Evolutionary conservation across 345 rosid species (phyloP).

Genomic region (sweet orange (Citrus sinensis)): DVS_A1.0 CM039167.1:29042001-29042500

Average conservation of each 20-base stretch:
- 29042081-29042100: constrained; percentile 9
- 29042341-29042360: constrained; percentile 22
- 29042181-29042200: constrained; percentile 57
- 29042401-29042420: constrained; percentile 19
- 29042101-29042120: constrained; percentile 16
- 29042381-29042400: constrained; percentile 12
- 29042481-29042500: constrained; percentile 25
- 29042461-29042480: constrained; percentile 29
- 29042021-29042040: constrained; percentile 17
- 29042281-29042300: constrained; percentile 51
- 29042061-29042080: constrained; percentile 30
- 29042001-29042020: constrained; percentile 21
- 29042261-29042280: constrained; percentile 26
- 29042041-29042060: constrained; percentile 26
- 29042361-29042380: constrained; percentile 25
- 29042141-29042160: constrained; percentile 30
- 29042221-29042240: constrained; percentile 36
- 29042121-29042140: constrained; percentile 25
- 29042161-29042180: constrained; percentile 43
- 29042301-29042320: constrained; percentile 29
- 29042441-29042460: background rate
- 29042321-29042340: constrained; percentile 21
- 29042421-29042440: background rate
- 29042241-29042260: constrained; percentile 25
- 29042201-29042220: constrained; percentile 47